Conservation (phyloP, 371 early-diverging fungal genomes). For the Rhizomucor miehei region DNA sequence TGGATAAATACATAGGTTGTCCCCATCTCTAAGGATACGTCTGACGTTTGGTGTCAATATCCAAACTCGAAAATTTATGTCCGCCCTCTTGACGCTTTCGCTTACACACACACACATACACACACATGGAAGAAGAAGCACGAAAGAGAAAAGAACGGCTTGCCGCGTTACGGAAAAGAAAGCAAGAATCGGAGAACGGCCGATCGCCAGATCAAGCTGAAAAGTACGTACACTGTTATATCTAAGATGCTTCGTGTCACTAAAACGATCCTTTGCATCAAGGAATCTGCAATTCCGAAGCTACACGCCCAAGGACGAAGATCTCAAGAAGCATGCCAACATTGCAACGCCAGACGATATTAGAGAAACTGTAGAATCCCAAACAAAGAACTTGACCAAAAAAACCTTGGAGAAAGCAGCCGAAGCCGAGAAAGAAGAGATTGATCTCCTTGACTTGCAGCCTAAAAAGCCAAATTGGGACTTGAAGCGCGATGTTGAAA, state of each 20-base stretch:
- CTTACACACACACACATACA: no score
- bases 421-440: slow-evolving; percentile 64
- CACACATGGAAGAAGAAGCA: slow-evolving; percentile 64
- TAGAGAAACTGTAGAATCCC: slow-evolving; percentile 53
- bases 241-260: slow-evolving; percentile 8
- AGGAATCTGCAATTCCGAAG: slow-evolving; percentile 54
- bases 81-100: no score
- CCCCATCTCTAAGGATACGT: no score
- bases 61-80: no score
- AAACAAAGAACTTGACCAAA: slow-evolving; percentile 57
- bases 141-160: slow-evolving; percentile 70
- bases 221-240: slow-evolving; percentile 20
- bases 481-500: slow-evolving; percentile 81
- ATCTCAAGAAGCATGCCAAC: slow-evolving; percentile 42
- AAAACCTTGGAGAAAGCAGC: slow-evolving; percentile 60
- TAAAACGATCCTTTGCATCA: slow-evolving; percentile 11
- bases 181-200: slow-evolving; percentile 17
- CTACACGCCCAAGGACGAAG: slow-evolving; percentile 56
- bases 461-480: slow-evolving; percentile 91
- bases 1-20: no score
- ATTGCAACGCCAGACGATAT: slow-evolving; percentile 47
- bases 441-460: slow-evolving; percentile 76
- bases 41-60: no score
- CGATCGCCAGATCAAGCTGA: slow-evolving; percentile 7
- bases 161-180: slow-evolving; percentile 60